phyloP scores from a whole-genome alignment of 2,329 filamentous ascomycete species.

The Trichoderma arundinaceum region DNA sequence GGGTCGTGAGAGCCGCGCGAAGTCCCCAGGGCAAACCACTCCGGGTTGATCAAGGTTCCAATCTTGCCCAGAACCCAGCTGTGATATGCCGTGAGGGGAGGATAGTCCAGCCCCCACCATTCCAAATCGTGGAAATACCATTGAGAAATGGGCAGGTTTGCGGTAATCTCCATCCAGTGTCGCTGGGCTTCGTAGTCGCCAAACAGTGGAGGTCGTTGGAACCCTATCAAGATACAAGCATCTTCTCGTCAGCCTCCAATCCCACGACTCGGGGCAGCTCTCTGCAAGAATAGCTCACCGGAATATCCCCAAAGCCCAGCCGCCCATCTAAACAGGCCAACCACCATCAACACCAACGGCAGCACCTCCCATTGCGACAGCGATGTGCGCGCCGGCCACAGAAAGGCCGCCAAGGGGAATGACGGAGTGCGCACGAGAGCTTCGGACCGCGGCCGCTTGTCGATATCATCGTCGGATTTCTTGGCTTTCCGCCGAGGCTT shows the following conservation, averaged over 20 bases:
- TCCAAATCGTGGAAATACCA: conserved; percentile 98
- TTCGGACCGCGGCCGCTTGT: conserved; percentile 48
- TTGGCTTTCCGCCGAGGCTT: conserved; percentile 65
- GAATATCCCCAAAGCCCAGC: conserved; percentile 95
- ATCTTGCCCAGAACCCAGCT: conserved; percentile 93
- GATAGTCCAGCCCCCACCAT: conserved; percentile 99
- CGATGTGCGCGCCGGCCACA: conserved; percentile 87
- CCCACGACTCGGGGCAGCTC: neutral
- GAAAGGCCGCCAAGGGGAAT: conserved; percentile 90
- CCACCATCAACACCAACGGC: conserved; percentile 84
- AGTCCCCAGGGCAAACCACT: conserved; percentile 85
- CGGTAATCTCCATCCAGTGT: conserved; percentile 98
- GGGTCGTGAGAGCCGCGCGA: conserved; percentile 84
- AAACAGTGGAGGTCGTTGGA: conserved; percentile 83
- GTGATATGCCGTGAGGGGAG: conserved; percentile 96
- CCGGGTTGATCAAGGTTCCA: conserved; percentile 76
- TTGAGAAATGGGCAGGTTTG: conserved; percentile 83
- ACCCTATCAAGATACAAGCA: conserved; percentile 57
- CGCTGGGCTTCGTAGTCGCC: conserved; percentile 98
- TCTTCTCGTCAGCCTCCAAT: neutral
- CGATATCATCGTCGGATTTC: conserved; percentile 52
- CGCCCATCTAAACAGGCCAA: conserved; percentile 92
- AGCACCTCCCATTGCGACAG: conserved; percentile 91
- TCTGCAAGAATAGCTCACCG: conserved; percentile 56
- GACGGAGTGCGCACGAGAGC: conserved; percentile 65